These are phyloP conservation scores for Raphanus hybrid DNA, from an alignment of 441 rosid species.

Conservation along the genomic window DNA sequence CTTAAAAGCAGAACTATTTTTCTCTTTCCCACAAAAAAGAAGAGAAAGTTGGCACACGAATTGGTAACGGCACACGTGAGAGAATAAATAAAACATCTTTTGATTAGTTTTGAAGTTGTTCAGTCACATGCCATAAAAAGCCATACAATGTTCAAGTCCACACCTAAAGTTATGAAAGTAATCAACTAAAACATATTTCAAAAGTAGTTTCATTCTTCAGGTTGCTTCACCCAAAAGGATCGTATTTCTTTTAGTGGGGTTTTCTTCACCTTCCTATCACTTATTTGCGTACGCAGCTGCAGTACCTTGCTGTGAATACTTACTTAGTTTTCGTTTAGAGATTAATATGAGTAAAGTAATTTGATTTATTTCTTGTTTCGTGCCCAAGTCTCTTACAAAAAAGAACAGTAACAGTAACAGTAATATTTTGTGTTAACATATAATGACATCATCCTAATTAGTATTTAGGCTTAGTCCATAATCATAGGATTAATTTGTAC, in stretches of 20 bases:
- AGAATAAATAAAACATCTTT: slow-evolving; percentile 34
- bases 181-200: slow-evolving; percentile 15
- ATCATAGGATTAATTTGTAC: not conserved
- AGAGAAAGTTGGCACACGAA: slow-evolving; percentile 44
- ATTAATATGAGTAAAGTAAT: not conserved
- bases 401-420: not conserved
- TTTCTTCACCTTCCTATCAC: slow-evolving; percentile 32
- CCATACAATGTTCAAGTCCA: slow-evolving; percentile 33
- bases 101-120: slow-evolving; percentile 21
- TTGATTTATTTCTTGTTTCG: not conserved
- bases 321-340: slow-evolving; percentile 25
- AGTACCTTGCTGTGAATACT: slow-evolving; percentile 18
- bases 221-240: slow-evolving; percentile 40
- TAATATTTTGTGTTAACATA: not conserved
- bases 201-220: slow-evolving; percentile 30
- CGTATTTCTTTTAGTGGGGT: slow-evolving; percentile 25
- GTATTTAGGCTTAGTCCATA: slow-evolving; percentile 9
- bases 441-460: not conserved
- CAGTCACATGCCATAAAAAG: slow-evolving; percentile 42
- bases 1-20: slow-evolving; percentile 39
- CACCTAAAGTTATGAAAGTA: slow-evolving; percentile 24
- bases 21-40: not conserved
- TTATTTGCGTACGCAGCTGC: slow-evolving; percentile 23
- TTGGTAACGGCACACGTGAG: slow-evolving; percentile 44
- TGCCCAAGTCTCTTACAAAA: slow-evolving; percentile 1